Conservation (phyloP, 345 rosid species). For the Abelmoschus esculentus region DNA sequence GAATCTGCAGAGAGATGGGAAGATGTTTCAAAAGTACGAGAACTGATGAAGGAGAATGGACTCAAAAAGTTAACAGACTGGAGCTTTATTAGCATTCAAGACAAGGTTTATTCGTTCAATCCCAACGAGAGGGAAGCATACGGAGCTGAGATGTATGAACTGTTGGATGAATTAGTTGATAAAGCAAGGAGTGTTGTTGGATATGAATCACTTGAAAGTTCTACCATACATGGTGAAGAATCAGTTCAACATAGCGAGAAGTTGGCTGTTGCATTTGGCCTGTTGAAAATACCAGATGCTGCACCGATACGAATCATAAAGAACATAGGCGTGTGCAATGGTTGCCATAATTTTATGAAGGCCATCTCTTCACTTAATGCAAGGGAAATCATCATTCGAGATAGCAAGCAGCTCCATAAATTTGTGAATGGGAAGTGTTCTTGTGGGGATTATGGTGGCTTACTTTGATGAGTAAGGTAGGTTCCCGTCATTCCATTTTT, state of each 20-base stretch:
- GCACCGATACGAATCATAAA: constrained; percentile 32
- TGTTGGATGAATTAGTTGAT: constrained; percentile 29
- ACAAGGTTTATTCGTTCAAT: constrained; percentile 32
- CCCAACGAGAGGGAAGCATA: constrained; percentile 20
- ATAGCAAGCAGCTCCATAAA: constrained; percentile 40
- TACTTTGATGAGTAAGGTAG: constrained; percentile 15
- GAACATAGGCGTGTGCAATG: constrained; percentile 33
- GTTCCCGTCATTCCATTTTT: not conserved
- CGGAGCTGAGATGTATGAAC: constrained; percentile 11
- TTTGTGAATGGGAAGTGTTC: constrained; percentile 43
- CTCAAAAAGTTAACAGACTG: constrained; percentile 26
- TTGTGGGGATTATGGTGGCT: constrained; percentile 33
- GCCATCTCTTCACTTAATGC: constrained; percentile 23
- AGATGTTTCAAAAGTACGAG: constrained; percentile 30
- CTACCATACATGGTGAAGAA: constrained; percentile 16
- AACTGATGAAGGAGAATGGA: constrained; percentile 30
- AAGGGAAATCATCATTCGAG: constrained; percentile 39
- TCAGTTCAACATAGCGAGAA: constrained; percentile 37
- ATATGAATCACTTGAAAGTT: constrained; percentile 7
- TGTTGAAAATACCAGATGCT: constrained; percentile 25
- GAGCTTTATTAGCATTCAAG: constrained; percentile 52
- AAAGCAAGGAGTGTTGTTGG: constrained; percentile 28
- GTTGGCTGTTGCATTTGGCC: constrained; percentile 44
- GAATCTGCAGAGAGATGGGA: constrained; percentile 32
- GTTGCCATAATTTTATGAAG: constrained; percentile 45